These are phyloP conservation scores for Phlebiopsis flavidoalba DNA, from an alignment of 768 basidiomycete genomes.

Conservation along the genomic window DNA sequence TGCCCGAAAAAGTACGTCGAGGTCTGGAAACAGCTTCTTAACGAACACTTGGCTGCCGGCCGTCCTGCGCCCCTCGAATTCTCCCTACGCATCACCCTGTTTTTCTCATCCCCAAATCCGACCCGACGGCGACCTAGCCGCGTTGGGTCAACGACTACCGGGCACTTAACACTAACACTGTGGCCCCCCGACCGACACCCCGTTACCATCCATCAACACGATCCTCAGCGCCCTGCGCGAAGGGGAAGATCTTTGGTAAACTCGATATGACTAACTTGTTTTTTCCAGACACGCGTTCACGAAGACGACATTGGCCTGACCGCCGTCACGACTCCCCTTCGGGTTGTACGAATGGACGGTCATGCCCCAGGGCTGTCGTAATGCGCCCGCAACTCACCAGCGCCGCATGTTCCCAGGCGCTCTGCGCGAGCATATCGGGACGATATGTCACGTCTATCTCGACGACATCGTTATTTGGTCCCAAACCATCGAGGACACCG, in stretches of 20 bases:
- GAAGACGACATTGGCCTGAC: conserved; percentile 34
- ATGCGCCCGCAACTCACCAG: conserved; percentile 9
- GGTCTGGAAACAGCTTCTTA: conserved; percentile 27
- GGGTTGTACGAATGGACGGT: conserved; percentile 30
- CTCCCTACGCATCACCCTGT: no score
- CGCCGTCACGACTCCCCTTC: conserved; percentile 31
- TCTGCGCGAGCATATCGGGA: conserved; percentile 14
- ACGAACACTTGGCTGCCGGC: conserved; percentile 14
- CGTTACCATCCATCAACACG: conserved; percentile 15
- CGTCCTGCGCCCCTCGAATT: not conserved
- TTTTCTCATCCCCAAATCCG: conserved; percentile 34
- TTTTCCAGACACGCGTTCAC: conserved; percentile 34
- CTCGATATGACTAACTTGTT: conserved; percentile 36
- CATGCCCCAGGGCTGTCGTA: conserved; percentile 28
- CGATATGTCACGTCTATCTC: conserved; percentile 6
- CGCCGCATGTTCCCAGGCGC: conserved; percentile 9
- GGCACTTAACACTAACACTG: conserved; percentile 12
- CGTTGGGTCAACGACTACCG: conserved; percentile 21
- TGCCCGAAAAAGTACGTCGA: conserved; percentile 30
- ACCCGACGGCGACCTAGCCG: conserved; percentile 21
- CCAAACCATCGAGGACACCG: conserved; percentile 24
- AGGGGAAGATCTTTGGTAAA: conserved; percentile 30
- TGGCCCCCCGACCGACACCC: conserved; percentile 14
- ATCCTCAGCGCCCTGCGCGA: conserved; percentile 26
- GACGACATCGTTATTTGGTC: conserved; percentile 15